Evolutionary conservation across 2,329 filamentous ascomycete genomes (phyloP).

Genomic region (Penicillium sp.): DNA sequence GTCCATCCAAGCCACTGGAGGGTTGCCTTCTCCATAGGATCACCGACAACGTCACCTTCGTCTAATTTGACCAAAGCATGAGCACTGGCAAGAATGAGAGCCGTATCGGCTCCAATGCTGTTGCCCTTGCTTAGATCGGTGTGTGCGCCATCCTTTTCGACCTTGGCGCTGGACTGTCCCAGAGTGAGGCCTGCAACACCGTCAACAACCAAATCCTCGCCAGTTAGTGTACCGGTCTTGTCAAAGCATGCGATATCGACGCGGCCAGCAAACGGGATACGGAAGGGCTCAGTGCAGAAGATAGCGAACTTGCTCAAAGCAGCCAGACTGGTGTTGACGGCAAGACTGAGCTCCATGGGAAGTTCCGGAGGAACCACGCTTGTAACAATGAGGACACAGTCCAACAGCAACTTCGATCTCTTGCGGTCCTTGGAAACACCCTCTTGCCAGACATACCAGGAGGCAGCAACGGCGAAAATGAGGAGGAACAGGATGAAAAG

Average conservation of each 20-base stretch:
- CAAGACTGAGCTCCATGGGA: slow-evolving; percentile 96
- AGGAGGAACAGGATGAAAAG: slow-evolving; percentile 96
- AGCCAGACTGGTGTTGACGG: slow-evolving; percentile 95
- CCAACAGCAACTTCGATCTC: slow-evolving; percentile 93
- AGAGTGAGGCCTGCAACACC: slow-evolving; percentile 89
- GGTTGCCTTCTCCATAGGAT: slow-evolving; percentile 99
- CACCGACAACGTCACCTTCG: slow-evolving; percentile 94
- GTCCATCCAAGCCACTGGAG: slow-evolving; percentile 87
- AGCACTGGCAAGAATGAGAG: slow-evolving; percentile 89
- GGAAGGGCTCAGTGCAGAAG: slow-evolving; percentile 98
- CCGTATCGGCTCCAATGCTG: slow-evolving; percentile 77
- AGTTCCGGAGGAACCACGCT: slow-evolving; percentile 98
- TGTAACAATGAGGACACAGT: slow-evolving; percentile 96
- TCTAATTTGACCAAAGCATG: slow-evolving; percentile 96
- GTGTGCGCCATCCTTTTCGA: slow-evolving; percentile 81
- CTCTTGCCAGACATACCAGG: slow-evolving; percentile 99
- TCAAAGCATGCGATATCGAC: slow-evolving; percentile 98
- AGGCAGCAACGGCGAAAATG: slow-evolving; percentile 94
- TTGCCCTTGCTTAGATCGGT: slow-evolving; percentile 75
- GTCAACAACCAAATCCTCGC: slow-evolving; percentile 95
- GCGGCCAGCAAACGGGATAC: slow-evolving; percentile 93
- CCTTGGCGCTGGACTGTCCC: slow-evolving; percentile 67
- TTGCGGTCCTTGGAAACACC: slow-evolving; percentile 94
- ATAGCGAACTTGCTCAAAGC: slow-evolving; percentile 95
- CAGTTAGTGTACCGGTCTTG: slow-evolving; percentile 96